phyloP scores from a whole-genome alignment of 2,329 filamentous ascomycete genomes.

The Hysterium pulicare region DNA sequence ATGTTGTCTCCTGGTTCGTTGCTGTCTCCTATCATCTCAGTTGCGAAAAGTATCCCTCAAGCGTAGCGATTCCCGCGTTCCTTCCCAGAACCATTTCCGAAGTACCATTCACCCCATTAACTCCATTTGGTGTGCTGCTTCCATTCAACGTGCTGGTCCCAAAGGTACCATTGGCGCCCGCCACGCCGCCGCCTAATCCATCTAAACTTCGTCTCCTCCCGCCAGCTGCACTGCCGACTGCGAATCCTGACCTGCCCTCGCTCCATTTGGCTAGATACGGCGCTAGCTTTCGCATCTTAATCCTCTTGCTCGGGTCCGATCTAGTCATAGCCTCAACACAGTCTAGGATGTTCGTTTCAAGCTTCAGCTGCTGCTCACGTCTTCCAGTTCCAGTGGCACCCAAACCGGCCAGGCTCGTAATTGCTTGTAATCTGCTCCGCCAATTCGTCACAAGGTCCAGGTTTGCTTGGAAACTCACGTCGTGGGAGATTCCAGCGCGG shows the following conservation, averaged over 20 bases:
- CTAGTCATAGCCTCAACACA: constrained; percentile 36
- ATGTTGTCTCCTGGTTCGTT: not conserved
- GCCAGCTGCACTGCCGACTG: too few species aligned
- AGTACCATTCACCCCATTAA: constrained; percentile 6
- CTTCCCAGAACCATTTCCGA: constrained; percentile 3
- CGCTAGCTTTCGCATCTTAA: constrained; percentile 28
- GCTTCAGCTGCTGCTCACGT: constrained; percentile 29
- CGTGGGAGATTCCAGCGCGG: constrained; percentile 30
- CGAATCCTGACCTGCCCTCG: constrained; percentile 23
- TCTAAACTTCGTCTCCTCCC: constrained; percentile 34
- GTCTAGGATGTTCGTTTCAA: constrained; percentile 32
- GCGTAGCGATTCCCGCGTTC: constrained; percentile 31
- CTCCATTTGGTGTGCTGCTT: constrained; percentile 1
- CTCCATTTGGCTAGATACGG: constrained; percentile 25
- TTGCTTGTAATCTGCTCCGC: constrained; percentile 29
- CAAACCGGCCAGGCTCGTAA: constrained; percentile 26
- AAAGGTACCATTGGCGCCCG: constrained; percentile 11
- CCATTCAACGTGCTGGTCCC: constrained; percentile 2
- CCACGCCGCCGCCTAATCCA: constrained; percentile 25
- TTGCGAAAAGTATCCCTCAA: constrained; percentile 35
- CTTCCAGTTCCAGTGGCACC: constrained; percentile 27
- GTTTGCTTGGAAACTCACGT: constrained; percentile 39
- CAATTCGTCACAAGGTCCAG: constrained; percentile 34
- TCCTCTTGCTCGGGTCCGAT: constrained; percentile 29
- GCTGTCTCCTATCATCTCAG: constrained; percentile 12